Percentiles rank a stretch among this genome's conserved stretches.
Evolutionary conservation across 73 alveolate genomes (phyloP).

Genomic region (Tetrahymena elliotti): DNA sequence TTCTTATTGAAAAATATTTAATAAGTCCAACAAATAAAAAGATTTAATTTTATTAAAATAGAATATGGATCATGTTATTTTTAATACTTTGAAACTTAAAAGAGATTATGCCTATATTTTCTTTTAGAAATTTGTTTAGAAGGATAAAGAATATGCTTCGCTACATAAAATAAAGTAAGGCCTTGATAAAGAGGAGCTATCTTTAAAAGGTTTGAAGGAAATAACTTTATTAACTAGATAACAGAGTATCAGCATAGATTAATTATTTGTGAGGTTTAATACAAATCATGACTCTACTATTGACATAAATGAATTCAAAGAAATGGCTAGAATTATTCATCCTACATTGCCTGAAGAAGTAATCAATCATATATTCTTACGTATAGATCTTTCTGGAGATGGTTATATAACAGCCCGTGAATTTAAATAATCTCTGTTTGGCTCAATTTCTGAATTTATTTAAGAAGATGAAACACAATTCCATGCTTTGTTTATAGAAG

Average conservation of each 20-base stretch:
- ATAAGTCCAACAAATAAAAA: neutral
- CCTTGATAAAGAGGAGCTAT: neutral
- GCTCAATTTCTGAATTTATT: neutral
- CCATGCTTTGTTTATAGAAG: neutral
- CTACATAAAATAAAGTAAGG: neutral
- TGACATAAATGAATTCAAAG: neutral
- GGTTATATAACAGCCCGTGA: neutral
- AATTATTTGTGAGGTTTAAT: neutral
- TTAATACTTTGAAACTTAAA: neutral
- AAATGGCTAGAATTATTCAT: neutral
- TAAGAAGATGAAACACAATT: neutral
- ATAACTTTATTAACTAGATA: neutral
- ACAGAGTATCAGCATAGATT: neutral
- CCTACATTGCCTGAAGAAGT: neutral
- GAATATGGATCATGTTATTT: neutral
- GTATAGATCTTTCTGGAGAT: neutral
- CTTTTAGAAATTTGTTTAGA: neutral
- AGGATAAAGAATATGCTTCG: neutral
- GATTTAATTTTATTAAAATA: neutral
- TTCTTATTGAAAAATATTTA: neutral
- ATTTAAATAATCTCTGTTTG: neutral
- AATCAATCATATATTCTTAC: neutral
- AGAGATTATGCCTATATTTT: neutral
- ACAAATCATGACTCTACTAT: neutral
- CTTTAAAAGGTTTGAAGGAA: neutral